Conservation (phyloP, 1,284 basidiomycete species). For the Laetiporus sulphureus region DNA sequence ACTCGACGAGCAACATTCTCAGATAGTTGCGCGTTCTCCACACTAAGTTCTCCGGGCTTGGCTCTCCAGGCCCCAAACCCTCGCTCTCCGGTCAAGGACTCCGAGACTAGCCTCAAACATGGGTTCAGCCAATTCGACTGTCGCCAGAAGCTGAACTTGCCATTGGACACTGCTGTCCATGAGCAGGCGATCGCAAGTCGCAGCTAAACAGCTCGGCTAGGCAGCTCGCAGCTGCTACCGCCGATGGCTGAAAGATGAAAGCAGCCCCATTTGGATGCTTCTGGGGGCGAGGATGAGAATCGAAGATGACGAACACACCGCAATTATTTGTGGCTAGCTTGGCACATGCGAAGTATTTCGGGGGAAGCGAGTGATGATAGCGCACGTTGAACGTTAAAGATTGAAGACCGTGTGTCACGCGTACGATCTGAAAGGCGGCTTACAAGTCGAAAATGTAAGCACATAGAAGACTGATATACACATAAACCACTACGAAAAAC, state of each 20-base stretch:
- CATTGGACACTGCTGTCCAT: conserved; percentile 42
- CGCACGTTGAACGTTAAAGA: conserved; percentile 29
- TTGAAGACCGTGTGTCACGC: too few relatives aligned
- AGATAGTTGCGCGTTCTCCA: conserved; percentile 25
- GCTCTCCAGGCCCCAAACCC: conserved; percentile 31
- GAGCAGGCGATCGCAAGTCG: conserved; percentile 39
- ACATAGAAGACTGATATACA: conserved; percentile 25
- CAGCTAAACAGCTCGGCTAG: conserved; percentile 43
- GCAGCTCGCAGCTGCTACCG: conserved; percentile 34
- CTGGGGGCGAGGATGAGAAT: conserved; percentile 55
- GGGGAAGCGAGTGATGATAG: conserved; percentile 60
- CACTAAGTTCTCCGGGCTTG: conserved; percentile 24
- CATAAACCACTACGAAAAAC: conserved; percentile 41
- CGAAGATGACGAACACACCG: conserved; percentile 49
- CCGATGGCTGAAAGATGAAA: conserved; percentile 40
- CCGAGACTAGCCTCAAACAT: conserved; percentile 42
- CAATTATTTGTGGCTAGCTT: conserved; percentile 31
- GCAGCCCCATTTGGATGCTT: conserved; percentile 50
- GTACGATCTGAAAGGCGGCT: too few relatives aligned
- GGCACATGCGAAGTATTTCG: conserved; percentile 56
- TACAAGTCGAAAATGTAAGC: too few relatives aligned
- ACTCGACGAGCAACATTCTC: conserved; percentile 20
- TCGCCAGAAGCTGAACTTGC: conserved; percentile 52
- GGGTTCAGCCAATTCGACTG: conserved; percentile 24
- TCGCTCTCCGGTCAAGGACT: conserved; percentile 34